Evolutionary conservation across 495 filamentous ascomycete genomes (phyloP), one percentile per base, ranked within the genome.

Genomic region (Podospora australis): DNA sequence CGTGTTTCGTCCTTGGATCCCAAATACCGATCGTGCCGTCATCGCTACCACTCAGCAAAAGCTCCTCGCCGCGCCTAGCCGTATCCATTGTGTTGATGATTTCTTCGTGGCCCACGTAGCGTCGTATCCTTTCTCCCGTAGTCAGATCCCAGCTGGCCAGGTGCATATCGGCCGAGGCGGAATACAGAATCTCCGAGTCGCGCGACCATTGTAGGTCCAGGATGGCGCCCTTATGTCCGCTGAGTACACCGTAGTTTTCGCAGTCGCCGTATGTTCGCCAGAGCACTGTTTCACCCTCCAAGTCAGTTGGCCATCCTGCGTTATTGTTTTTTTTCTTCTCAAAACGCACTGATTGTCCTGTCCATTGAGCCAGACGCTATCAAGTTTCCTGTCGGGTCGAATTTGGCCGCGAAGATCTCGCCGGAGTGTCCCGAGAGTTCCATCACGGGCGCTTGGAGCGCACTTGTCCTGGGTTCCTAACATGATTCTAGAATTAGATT

Each of bases 281-380:
- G 21, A 98, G 77, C 64, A 96, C 88, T 96, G 41, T 13, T n/a
- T n/a, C n/a, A n/a, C n/a, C n/a, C n/a, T n/a, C n/a, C n/a, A n/a
- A n/a, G n/a, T n/a, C n/a, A n/a, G n/a, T n/a, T n/a, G n/a, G n/a
- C n/a, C n/a, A n/a, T n/a, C n/a, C n/a, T n/a, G n/a, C n/a, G n/a
- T n/a, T n/a, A n/a, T n/a, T n/a, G n/a, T n/a, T n/a, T n/a, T n/a
- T n/a, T n/a, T n/a, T n/a, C n/a, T n/a, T n/a, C n/a, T 1, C 2
- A 13, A 2, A 14, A 32, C 40, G 23, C 82, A 95, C 90, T 75
- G 46, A 98, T 96, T 38, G 81, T 83, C 50, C 94, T 77, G 67
- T 98, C 92, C 83, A 95, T 91, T 2, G 89, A 94, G 13, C 91
- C 94, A 4, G 92, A 96, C 39, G 94, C 92, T 53, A 97, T 91